These are phyloP conservation scores for Passiflora organensis DNA, from an alignment of 345 rosid genomes.

Conservation along the genomic window DNA sequence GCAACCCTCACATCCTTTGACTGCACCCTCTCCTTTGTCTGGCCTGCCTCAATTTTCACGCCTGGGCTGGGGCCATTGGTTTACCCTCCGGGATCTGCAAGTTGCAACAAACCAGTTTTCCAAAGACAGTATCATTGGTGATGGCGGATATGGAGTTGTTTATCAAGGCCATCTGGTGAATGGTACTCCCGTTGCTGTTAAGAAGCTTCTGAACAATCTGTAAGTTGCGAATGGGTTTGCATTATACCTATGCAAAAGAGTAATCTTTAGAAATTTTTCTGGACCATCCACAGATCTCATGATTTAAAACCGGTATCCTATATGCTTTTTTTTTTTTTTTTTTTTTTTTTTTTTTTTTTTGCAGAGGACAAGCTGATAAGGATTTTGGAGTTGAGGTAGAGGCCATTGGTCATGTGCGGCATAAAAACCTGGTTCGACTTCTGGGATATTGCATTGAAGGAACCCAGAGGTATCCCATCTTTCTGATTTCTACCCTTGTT, in stretches of 20 bases:
- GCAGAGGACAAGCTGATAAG: conserved; percentile 93
- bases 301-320: no score
- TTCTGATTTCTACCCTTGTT: conserved; percentile 5
- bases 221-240: conserved; percentile 36
- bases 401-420: conserved; percentile 94
- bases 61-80: conserved; percentile 99
- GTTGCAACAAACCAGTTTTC: conserved; percentile 72
- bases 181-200: conserved; percentile 81
- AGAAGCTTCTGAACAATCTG: conserved; percentile 92
- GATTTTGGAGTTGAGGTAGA: conserved; percentile 97
- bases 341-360: conserved; percentile 1
- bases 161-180: conserved; percentile 69
- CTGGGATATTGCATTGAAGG: conserved; percentile 97
- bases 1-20: conserved; percentile 50
- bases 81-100: conserved; percentile 86
- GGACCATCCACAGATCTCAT: no score
- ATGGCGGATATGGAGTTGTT: conserved; percentile 96
- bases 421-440: conserved; percentile 92
- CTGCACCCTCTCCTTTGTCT: conserved; percentile 68
- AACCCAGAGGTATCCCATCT: conserved; percentile 61
- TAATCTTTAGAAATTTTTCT: neutral
- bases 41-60: conserved; percentile 85
- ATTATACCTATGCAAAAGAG: neutral
- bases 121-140: conserved; percentile 81
- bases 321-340: no score